phyloP scores from a whole-genome alignment of 176 grass and related monocot genomes.

The Puya raimondii region DNA sequence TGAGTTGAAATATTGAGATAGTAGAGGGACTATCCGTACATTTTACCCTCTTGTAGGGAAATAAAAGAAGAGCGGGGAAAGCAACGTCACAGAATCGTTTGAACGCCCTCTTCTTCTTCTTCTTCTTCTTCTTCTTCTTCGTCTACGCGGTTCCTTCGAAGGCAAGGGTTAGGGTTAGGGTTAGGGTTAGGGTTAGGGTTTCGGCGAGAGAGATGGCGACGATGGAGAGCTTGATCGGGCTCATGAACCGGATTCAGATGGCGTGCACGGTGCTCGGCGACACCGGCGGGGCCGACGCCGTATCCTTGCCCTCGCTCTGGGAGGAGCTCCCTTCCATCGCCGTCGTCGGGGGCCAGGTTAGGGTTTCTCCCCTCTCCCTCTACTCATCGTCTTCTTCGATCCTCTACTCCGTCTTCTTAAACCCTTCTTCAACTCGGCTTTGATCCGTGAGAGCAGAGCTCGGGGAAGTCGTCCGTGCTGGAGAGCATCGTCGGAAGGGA shows the following conservation, averaged over 20 bases:
- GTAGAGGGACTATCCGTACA: no score
- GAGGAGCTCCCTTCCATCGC: conserved; percentile 64
- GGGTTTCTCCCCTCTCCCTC: not conserved
- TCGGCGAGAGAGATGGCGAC: conserved; percentile 15
- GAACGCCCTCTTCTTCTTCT: not conserved
- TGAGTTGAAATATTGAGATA: no score
- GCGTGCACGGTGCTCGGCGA: conserved; percentile 70
- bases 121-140: not conserved
- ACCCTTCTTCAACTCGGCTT: not conserved
- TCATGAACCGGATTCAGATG: conserved; percentile 66
- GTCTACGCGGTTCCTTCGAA: not conserved
- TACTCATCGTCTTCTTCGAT: not conserved
- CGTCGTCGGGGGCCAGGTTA: conserved; percentile 72
- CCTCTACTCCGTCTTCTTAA: not conserved
- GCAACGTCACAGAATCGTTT: not conserved
- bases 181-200: not conserved
- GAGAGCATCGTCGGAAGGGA: conserved; percentile 66
- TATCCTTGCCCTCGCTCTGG: conserved; percentile 54
- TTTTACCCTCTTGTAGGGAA: no score
- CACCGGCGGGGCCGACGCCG: conserved; percentile 9
- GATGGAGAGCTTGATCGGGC: conserved; percentile 63
- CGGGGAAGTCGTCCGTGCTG: conserved; percentile 65
- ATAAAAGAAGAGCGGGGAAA: no score
- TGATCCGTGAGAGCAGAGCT: conserved; percentile 33
- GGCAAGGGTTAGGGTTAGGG: not conserved